A percentile compares a stretch with the other conserved stretches of the same genome.
phyloP scores from a whole-genome alignment of 2,329 filamentous ascomycete genomes.

The Cladosporium halotolerans region DNA sequence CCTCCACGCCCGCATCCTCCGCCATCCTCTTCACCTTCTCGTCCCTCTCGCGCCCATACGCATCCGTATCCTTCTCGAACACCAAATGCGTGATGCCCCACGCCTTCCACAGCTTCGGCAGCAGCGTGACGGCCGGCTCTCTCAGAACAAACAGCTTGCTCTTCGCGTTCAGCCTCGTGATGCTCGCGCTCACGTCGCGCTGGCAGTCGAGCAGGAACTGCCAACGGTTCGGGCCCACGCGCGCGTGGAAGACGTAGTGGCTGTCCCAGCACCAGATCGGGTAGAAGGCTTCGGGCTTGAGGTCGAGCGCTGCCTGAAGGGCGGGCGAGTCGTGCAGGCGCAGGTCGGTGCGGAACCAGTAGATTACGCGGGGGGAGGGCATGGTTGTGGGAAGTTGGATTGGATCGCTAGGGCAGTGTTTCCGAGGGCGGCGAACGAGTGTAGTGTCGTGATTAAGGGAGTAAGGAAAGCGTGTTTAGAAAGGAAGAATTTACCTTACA shows the following conservation, averaged over 20 bases:
- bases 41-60: constrained; percentile 63
- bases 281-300: constrained; percentile 66
- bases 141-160: constrained; percentile 67
- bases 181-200: constrained; percentile 59
- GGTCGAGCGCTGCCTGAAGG: constrained; percentile 62
- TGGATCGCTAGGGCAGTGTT: neutral
- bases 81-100: constrained; percentile 72
- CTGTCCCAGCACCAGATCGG: constrained; percentile 77
- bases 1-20: constrained; percentile 58
- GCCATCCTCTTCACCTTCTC: constrained; percentile 53
- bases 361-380: constrained; percentile 54
- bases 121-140: constrained; percentile 63
- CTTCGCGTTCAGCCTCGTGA: constrained; percentile 62
- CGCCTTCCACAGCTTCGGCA: constrained; percentile 65
- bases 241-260: constrained; percentile 68
- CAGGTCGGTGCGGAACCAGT: constrained; percentile 74
- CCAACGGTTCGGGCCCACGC: constrained; percentile 68
- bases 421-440: no score
- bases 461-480: neutral
- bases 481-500: neutral
- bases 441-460: no score
- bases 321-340: constrained; percentile 72
- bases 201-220: constrained; percentile 72
- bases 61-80: constrained; percentile 73
- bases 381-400: constrained; percentile 13